These are phyloP conservation scores for Suillus clintonianus DNA, from an alignment of 768 basidiomycete species.

Conservation along the genomic window DNA sequence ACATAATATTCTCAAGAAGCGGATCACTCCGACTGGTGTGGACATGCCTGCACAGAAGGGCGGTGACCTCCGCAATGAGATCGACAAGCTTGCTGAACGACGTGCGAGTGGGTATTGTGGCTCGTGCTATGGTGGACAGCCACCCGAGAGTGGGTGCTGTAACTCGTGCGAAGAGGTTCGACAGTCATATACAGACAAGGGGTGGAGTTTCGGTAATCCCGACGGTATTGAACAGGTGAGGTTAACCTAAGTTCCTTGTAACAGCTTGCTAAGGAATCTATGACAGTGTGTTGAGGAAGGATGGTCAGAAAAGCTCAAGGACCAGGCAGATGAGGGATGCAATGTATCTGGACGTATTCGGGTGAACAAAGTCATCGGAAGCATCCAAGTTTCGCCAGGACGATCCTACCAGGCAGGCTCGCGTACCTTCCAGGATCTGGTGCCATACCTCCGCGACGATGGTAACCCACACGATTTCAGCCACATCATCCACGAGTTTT, in stretches of 20 bases:
- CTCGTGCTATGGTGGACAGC: slow-evolving; percentile 90
- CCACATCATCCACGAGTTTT: slow-evolving; percentile 79
- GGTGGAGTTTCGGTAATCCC: slow-evolving; percentile 94
- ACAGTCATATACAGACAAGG: slow-evolving; percentile 83
- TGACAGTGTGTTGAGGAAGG: slow-evolving; percentile 87
- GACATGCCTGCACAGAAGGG: slow-evolving; percentile 56
- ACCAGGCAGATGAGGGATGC: slow-evolving; percentile 93
- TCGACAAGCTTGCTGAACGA: slow-evolving; percentile 74
- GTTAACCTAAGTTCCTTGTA: not conserved
- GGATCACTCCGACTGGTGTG: slow-evolving; percentile 62
- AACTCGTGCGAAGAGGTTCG: slow-evolving; percentile 96
- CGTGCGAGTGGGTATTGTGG: slow-evolving; percentile 79
- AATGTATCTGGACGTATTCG: slow-evolving; percentile 88
- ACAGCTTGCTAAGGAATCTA: not conserved
- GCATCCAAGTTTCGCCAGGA: slow-evolving; percentile 93
- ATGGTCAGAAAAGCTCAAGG: slow-evolving; percentile 91
- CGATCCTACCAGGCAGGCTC: slow-evolving; percentile 89
- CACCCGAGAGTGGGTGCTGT: slow-evolving; percentile 82
- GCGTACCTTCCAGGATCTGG: slow-evolving; percentile 82
- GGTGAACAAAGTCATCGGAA: slow-evolving; percentile 97
- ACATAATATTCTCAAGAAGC: slow-evolving; percentile 85
- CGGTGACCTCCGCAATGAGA: slow-evolving; percentile 79
- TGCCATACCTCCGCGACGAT: slow-evolving; percentile 91
- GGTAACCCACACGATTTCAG: slow-evolving; percentile 92
- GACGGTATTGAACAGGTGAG: slow-evolving; percentile 90